Evolutionary conservation across 2,329 filamentous ascomycete species (phyloP), one percentile per base, ranked within the genome.

Genomic region (Botrytis squamosa): DNA sequence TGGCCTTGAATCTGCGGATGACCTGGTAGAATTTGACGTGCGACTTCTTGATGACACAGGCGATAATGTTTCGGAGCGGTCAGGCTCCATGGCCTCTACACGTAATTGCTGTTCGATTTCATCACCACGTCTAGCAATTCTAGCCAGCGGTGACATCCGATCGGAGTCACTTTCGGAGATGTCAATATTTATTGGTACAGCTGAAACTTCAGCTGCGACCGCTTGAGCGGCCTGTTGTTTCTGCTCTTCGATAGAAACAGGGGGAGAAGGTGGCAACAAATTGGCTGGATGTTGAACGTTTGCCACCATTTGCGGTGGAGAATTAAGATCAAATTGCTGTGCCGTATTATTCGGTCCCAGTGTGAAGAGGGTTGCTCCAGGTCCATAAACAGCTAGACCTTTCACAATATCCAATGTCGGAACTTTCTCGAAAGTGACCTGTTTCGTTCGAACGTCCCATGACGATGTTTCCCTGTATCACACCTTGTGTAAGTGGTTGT

Each of bases 401-500:
- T 89, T 89, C 74, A 98, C 89, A 77, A 92, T 90, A 55, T 96
- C 91, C 10, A 95, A 87, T 1, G 94, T 98, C 9, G 95, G 94
- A 73, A 98, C 93, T 74, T 89, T 88, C 80, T 98, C 95, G 82
- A 91, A 97, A 4, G 94, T 95, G 78, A 99, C 94, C 80, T 97
- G 92, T 82, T 98, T 98, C n/a, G 96, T 99, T 76, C 95, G 89
- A 63, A 99, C 96, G 85, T 99, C 96, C 95, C 96, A 99, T 74
- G 94, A 92, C 79, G 93, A 91, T 55, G 95, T 97, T 86, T 97
- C 93, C 72, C 95, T 94, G 81, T 79, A 76, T 66, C 64, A 73
- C 71, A 75, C 75, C 76, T 74, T 74, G 75, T 79, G 80, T 83
- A 80, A 83, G 82, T 78, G 74, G 80, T 78, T 80, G 80, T 77